These are phyloP conservation scores for Phaeophleospora eucalypticola DNA, from an alignment of 2,329 filamentous ascomycete genomes.

Conservation along the genomic window DNA sequence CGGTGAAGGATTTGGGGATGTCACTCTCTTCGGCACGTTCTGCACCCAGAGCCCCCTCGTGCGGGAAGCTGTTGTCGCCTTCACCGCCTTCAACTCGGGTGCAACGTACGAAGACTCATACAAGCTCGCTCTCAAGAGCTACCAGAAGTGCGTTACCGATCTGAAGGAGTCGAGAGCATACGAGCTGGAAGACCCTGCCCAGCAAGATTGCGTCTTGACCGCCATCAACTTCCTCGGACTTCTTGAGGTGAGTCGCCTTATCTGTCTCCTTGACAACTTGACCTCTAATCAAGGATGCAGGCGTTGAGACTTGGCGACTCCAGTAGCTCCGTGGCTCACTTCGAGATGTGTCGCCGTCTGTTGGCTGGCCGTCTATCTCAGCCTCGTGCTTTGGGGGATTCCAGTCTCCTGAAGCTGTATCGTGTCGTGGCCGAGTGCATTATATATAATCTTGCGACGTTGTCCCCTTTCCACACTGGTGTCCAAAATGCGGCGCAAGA, in stretches of 20 bases:
- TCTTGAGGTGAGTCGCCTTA: conserved; percentile 10
- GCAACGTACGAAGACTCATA: conserved; percentile 4
- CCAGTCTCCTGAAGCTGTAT: conserved; percentile 9
- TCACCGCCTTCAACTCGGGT: conserved; percentile 9
- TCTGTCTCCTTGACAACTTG: background rate
- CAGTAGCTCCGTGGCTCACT: conserved; percentile 13
- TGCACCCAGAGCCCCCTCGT: conserved; percentile 14
- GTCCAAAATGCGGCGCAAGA: conserved; percentile 2
- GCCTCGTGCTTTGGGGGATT: background rate
- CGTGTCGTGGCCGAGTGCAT: conserved; percentile 17
- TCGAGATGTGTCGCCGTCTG: conserved; percentile 17
- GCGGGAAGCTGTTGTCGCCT: conserved; percentile 16
- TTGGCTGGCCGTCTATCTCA: conserved; percentile 7
- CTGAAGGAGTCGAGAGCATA: conserved; percentile 4
- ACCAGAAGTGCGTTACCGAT: conserved; percentile 13
- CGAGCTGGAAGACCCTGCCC: conserved; percentile 3
- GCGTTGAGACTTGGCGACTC: conserved; percentile 15
- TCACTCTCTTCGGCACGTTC: conserved; percentile 12
- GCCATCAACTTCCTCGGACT: conserved; percentile 15
- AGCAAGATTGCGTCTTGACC: conserved; percentile 5
- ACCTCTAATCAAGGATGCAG: background rate
- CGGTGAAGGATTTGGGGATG: conserved; percentile 6
- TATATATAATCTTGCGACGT: conserved; percentile 13
- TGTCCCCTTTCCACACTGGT: conserved; percentile 6
- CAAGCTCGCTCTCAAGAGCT: conserved; percentile 13